Conservation (phyloP, 306 rosid species). For the Sphenostylis stenocarpa region DNA sequence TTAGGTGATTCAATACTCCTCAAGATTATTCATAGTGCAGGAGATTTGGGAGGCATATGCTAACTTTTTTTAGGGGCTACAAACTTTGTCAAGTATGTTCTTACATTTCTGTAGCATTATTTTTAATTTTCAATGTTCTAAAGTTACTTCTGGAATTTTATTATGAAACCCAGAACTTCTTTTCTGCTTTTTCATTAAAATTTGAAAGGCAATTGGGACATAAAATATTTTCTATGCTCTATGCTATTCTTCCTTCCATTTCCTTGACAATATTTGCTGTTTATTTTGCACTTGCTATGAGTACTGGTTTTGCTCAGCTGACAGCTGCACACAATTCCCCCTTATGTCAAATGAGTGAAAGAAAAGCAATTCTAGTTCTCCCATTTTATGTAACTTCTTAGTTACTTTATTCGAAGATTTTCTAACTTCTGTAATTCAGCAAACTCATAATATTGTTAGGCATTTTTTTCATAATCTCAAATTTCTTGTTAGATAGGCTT, state of each 20-base stretch:
- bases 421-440: not conserved
- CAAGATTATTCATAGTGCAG: conserved; percentile 7
- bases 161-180: not conserved
- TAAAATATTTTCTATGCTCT: not conserved
- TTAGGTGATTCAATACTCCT: conserved; percentile 30
- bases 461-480: not conserved
- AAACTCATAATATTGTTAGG: not conserved
- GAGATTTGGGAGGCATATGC: conserved; percentile 4
- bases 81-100: conserved; percentile 3
- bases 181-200: not conserved
- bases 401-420: not conserved
- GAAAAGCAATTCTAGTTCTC: not conserved
- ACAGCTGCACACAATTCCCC: not conserved
- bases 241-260: not conserved
- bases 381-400: not conserved
- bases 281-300: not conserved
- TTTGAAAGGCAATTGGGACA: not conserved
- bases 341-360: not conserved
- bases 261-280: not conserved
- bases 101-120: not conserved
- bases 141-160: not conserved
- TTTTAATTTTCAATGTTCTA: conserved; percentile 6
- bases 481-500: not conserved
- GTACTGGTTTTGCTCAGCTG: not conserved
- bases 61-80: not conserved